Evolutionary conservation across 2,329 filamentous ascomycete species (phyloP), one percentile per base, ranked within the genome.

Genomic region (Fusarium paranaense): DNA sequence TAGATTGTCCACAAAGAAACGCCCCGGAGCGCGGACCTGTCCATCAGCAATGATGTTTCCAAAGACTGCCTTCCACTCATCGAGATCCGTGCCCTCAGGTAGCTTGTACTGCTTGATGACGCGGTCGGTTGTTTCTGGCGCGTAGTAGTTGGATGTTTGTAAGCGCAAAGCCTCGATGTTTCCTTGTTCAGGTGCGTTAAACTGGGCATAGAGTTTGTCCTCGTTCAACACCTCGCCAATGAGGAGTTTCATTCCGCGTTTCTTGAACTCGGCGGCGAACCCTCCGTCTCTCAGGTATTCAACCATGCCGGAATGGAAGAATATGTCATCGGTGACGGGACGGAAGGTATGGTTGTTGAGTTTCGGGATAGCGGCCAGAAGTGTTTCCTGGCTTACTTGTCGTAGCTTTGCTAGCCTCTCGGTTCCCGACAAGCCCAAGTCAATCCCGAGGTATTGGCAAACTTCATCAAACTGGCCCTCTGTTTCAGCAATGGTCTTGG

Each of bases 341-440:
- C 85, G 82, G 78, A 86, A 87, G 0, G 85, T 87, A 69, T 87
- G 85, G 54, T 84, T 80, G 64, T 85, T 81, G 33, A 87, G 74
- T 10, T 83, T 72, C n/a, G 78, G 76, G 18, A 86, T 80, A 0
- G 81, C 79, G 4, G 70, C 69, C 2, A 84, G 72, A 3, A 87
- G 76, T 18, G 84, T 79, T 2, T 74, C 62, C 2, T 78, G 71
- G 6, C 73, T 76, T 5, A 85, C 71, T 6, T 76, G 61, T 10
- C 84, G 80, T 6, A 86, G 73, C 2, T 67, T 52, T 1, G 74
- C 71, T 5, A 86, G 57, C 64, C 83, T 85, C 35, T 81, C 47
- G 10, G 27, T 74, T 0, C 66, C 52, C 1, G 78, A 70, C 1
- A 81, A 66, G 3, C 74, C 37, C 3, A 47, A 27, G 3, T 25